Percentiles rank a stretch among this genome's conserved stretches.
These are phyloP conservation scores for Sclerospora graminicola DNA, from an alignment of 352 stramenopile genomes.

Conservation along the genomic window DNA sequence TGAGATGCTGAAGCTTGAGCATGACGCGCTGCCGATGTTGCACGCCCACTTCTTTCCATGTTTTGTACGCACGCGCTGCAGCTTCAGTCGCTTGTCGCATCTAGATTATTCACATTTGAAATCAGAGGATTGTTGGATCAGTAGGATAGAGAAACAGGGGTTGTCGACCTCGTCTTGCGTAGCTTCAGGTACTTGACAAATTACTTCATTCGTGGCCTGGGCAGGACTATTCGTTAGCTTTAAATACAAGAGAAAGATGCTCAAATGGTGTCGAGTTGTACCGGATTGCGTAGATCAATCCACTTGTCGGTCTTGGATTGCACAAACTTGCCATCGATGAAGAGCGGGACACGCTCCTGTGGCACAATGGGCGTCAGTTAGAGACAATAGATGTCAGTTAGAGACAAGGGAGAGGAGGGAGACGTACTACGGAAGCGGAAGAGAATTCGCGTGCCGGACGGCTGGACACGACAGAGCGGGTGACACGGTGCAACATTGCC, in stretches of 20 bases:
- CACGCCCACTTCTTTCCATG: conserved; percentile 90
- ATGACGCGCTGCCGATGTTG: conserved; percentile 92
- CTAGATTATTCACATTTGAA: conserved; percentile 25
- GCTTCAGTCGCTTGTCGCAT: conserved; percentile 78
- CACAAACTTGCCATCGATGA: conserved; percentile 91
- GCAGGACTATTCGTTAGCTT: not conserved
- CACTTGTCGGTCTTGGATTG: conserved; percentile 86
- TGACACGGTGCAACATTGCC: conserved; percentile 13
- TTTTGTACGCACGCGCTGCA: conserved; percentile 81
- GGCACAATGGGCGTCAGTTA: not conserved
- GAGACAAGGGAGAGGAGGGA: not conserved
- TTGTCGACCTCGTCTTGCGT: conserved; percentile 62
- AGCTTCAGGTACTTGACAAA: conserved; percentile 79
- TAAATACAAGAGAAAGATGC: not conserved
- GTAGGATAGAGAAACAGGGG: not conserved
- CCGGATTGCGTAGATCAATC: conserved; percentile 88
- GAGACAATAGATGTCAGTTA: not conserved
- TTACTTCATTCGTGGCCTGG: conserved; percentile 81
- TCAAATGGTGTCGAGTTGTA: conserved; percentile 4
- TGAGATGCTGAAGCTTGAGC: conserved; percentile 93
- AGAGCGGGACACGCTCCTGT: conserved; percentile 68
- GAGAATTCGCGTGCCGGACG: conserved; percentile 34
- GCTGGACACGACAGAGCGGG: conserved; percentile 8
- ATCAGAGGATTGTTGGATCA: not conserved
- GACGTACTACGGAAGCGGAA: conserved; percentile 25